Evolutionary conservation across 2,329 filamentous ascomycete genomes (phyloP).

Genomic region (Cordyceps cateniannulata): DNA sequence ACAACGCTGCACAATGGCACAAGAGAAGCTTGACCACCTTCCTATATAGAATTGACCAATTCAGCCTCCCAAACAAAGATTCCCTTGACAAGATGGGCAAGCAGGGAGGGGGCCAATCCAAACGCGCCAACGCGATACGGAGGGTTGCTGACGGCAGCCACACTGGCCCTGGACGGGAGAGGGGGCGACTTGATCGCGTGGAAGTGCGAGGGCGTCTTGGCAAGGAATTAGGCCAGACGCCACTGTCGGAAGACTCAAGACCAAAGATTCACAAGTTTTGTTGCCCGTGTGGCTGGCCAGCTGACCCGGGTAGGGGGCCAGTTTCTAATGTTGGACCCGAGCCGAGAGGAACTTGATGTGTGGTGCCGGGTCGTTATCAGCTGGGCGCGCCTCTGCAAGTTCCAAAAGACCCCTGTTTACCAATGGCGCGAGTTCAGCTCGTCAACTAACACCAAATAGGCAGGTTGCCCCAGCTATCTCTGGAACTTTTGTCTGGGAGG

Average conservation of each 20-base stretch:
- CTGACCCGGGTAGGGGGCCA: neutral
- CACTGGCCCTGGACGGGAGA: neutral
- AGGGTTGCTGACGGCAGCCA: neutral
- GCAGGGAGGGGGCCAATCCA: no score
- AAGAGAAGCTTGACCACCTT: neutral
- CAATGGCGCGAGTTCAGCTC: neutral
- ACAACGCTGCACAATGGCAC: neutral
- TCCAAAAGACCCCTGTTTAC: neutral
- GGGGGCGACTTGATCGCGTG: neutral
- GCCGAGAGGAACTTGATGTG: neutral
- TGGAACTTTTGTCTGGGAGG: neutral
- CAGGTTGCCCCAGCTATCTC: neutral
- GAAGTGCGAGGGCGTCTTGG: neutral
- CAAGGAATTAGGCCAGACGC: neutral
- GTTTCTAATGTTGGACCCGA: neutral
- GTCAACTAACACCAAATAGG: neutral
- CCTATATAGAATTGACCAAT: neutral
- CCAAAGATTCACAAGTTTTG: neutral
- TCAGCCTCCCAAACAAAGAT: neutral
- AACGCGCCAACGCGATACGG: neutral
- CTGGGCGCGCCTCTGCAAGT: no score
- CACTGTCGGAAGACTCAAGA: neutral
- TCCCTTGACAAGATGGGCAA: neutral
- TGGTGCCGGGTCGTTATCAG: neutral
- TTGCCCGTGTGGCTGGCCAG: neutral